These are phyloP conservation scores for Grosmannia penicillata DNA, from an alignment of 2,329 filamentous ascomycete species.

Conservation along the genomic window DNA sequence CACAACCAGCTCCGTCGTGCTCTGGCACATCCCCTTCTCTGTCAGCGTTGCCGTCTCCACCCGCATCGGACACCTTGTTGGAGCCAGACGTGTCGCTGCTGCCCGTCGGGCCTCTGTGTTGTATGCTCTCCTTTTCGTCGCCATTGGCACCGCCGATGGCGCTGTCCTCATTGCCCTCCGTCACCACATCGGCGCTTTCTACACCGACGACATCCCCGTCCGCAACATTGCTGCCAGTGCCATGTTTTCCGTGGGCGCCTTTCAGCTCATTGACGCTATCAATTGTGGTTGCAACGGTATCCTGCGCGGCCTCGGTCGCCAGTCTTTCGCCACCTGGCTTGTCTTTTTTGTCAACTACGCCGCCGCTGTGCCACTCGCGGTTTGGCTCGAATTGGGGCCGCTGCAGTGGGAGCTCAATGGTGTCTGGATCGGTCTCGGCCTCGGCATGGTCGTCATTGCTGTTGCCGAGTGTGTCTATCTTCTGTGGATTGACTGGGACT, in stretches of 20 bases:
- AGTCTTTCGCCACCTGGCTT: slow-evolving; percentile 57
- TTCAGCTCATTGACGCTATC: slow-evolving; percentile 58
- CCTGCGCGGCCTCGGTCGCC: slow-evolving; percentile 52
- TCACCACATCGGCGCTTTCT: slow-evolving; percentile 45
- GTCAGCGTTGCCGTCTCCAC: slow-evolving; percentile 57
- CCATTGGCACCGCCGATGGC: slow-evolving; percentile 42
- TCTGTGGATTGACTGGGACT: neutral
- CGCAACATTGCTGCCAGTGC: slow-evolving; percentile 38
- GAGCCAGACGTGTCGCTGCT: slow-evolving; percentile 39
- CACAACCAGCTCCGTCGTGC: slow-evolving; percentile 46
- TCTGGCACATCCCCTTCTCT: slow-evolving; percentile 61
- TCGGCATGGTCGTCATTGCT: slow-evolving; percentile 1
- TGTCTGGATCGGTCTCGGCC: slow-evolving; percentile 41
- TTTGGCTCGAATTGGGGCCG: slow-evolving; percentile 46
- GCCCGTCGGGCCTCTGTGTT: neutral
- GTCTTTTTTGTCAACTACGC: slow-evolving; percentile 59
- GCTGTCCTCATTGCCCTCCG: slow-evolving; percentile 42
- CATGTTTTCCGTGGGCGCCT: slow-evolving; percentile 53
- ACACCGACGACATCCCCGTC: slow-evolving; percentile 42
- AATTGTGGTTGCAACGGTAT: slow-evolving; percentile 54
- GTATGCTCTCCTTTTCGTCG: slow-evolving; percentile 12
- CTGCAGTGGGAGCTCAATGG: slow-evolving; percentile 50
- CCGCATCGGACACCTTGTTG: slow-evolving; percentile 59
- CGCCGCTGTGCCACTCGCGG: slow-evolving; percentile 55
- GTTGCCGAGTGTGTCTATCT: neutral